These are phyloP conservation scores for Styphnolobium japonicum DNA, from an alignment of 306 rosid species.

Conservation along the genomic window DNA sequence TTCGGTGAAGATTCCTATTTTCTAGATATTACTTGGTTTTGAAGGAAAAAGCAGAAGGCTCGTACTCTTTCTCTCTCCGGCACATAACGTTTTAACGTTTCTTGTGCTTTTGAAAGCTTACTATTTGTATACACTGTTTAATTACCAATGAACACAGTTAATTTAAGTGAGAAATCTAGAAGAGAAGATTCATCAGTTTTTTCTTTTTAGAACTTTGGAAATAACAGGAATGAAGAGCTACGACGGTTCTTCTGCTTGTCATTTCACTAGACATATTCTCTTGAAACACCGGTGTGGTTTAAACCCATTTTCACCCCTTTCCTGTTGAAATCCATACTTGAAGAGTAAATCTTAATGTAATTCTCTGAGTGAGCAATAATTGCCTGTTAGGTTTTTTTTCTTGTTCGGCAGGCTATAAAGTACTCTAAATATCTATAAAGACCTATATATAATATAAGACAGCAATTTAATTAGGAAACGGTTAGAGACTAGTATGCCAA, in stretches of 20 bases:
- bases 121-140: not conserved
- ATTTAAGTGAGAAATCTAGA: not conserved
- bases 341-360: not conserved
- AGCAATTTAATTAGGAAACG: too few species aligned
- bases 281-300: not conserved
- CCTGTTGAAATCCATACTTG: not conserved
- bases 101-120: not conserved
- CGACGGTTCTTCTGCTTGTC: not conserved
- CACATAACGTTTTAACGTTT: not conserved
- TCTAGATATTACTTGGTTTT: conserved; percentile 11
- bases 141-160: not conserved
- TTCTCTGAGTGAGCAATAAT: not conserved
- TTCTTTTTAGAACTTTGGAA: not conserved
- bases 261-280: not conserved
- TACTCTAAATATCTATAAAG: not conserved
- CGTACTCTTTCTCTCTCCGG: not conserved
- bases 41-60: conserved; percentile 19
- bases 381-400: not conserved
- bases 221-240: not conserved
- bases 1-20: conserved; percentile 39
- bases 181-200: not conserved
- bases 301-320: not conserved
- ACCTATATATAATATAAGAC: too few species aligned
- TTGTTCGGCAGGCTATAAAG: not conserved
- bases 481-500: too few species aligned